phyloP scores from a whole-genome alignment of 208 protist genomes.

The Crithidia bombi region DNA sequence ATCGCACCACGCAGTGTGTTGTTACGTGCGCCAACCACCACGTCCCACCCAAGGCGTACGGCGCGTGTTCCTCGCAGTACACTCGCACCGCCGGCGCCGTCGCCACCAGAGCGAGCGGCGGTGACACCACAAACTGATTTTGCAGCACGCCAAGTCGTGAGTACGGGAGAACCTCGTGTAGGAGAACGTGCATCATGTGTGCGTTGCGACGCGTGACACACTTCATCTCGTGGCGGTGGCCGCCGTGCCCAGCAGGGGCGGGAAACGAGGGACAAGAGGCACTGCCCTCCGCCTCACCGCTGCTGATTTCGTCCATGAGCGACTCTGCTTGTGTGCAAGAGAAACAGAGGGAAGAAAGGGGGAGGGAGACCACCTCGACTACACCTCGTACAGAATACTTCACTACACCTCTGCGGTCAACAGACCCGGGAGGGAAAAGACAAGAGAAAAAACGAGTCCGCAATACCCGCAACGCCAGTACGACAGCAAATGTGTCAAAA shows the following conservation, averaged over 20 bases:
- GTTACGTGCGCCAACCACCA: conserved; percentile 16
- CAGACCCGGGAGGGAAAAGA: too few species aligned
- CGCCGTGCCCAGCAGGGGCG: too few species aligned
- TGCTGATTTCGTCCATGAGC: too few species aligned
- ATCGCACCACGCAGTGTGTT: conserved; percentile 15
- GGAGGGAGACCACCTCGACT: too few species aligned
- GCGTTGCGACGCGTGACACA: conserved; percentile 5
- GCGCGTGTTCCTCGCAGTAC: conserved; percentile 12
- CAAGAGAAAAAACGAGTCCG: too few species aligned
- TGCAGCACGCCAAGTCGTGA: conserved; percentile 2
- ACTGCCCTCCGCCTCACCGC: background rate
- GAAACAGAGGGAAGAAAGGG: too few species aligned
- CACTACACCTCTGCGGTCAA: too few species aligned
- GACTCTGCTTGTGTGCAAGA: too few species aligned
- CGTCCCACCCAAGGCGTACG: conserved; percentile 10
- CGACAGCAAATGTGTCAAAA: too few species aligned
- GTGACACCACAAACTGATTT: conserved; percentile 13
- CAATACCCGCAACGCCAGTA: too few species aligned
- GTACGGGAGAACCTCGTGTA: conserved; percentile 13
- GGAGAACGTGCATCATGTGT: conserved; percentile 2
- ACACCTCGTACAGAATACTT: too few species aligned
- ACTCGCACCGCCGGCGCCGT: conserved; percentile 6
- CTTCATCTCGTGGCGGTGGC: too few species aligned
- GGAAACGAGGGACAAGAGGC: conserved; percentile 1
- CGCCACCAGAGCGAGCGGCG: conserved; percentile 9